Evolutionary conservation across 495 filamentous ascomycete genomes (phyloP).

Genomic region (Penicillium riverlandense): DNA sequence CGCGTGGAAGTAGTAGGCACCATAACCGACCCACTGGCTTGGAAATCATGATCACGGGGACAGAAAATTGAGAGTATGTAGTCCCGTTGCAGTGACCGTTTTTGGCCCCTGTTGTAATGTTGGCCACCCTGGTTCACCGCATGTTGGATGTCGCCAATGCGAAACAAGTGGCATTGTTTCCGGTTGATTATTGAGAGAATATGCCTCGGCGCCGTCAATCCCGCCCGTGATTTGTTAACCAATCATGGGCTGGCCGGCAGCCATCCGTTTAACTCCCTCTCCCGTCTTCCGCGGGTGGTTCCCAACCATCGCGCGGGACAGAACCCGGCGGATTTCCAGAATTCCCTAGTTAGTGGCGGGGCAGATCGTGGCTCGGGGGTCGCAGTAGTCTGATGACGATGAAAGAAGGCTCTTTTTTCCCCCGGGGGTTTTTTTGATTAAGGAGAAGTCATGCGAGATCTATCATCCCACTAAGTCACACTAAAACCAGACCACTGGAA

Average conservation of each 20-base stretch:
- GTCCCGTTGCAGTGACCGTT: too few species aligned
- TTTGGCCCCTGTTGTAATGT: background rate
- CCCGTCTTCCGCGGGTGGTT: background rate
- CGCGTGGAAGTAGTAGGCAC: slow-evolving; percentile 6
- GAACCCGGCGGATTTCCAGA: slow-evolving; percentile 4
- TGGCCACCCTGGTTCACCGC: slow-evolving; percentile 3
- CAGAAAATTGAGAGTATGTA: background rate
- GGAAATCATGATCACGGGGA: slow-evolving; percentile 6
- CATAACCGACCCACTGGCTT: slow-evolving; percentile 9
- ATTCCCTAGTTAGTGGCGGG: slow-evolving; percentile 1
- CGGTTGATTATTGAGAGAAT: slow-evolving; percentile 8
- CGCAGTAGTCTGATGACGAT: too few species aligned
- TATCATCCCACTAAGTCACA: slow-evolving; percentile 38
- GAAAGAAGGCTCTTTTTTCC: too few species aligned
- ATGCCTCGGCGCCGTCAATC: slow-evolving; percentile 9
- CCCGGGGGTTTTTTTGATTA: too few species aligned
- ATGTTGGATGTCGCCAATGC: slow-evolving; percentile 10
- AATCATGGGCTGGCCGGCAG: too few species aligned
- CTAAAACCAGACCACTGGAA: slow-evolving; percentile 35
- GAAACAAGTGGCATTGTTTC: slow-evolving; percentile 14
- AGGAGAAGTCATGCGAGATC: slow-evolving; percentile 19
- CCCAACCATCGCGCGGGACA: too few species aligned
- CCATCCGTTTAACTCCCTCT: background rate
- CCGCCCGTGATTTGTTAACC: background rate
- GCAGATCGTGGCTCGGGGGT: background rate